Base-by-base conservation (phyloP, 1,139 yeast species). In the Nematodospora anomalae region DNA sequence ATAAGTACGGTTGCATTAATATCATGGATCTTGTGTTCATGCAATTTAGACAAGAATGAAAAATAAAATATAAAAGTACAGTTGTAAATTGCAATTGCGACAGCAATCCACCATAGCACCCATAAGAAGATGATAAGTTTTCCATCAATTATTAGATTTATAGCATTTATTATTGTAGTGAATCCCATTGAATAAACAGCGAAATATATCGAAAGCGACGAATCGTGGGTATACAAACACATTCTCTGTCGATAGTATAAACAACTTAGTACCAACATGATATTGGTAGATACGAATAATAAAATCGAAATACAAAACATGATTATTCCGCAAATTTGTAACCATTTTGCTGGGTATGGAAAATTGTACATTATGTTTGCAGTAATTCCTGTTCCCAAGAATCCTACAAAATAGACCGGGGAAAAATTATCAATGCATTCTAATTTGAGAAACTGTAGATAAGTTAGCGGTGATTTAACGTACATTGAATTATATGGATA, bases 321-420 rank as follows among this genome's bases (percentile, higher is more conserved):
- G 5, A 82, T 71, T 36, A 75, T 63, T 2, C 85, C 82, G 34
- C 79, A 65, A 2, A 76, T 58, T 32, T 67, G 50, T 20, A 85
- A 64, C 94, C 94, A 79, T 32, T 58, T 55, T 0, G 80, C 73
- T 1, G 67, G 70, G 51, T 78, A 84, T 0, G 95, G 89, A 55
- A 82, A 87, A 20, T 64, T 57, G 58, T 79, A 74, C 32, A 87
- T 61, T 4, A 85, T 64, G 29, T 74, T 59, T 4, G 83, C 64
- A 1, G 85, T 64, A 28, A 87, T 84, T 1, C 96, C 96, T 1
- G 83, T 75, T 2, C 95, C 96, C 95, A 88, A 87, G 12, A 79
- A 71, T 30, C 79, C 68, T 25, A 83, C 82, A 57, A 82, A 87
- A 71, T 79, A 81, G 2, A 67, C 67, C 2, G 87, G 85, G 21